Evolutionary conservation across 208 protist genomes (phyloP), one percentile per base, ranked within the genome.

Genomic region (Cochliopodium minus): DNA sequence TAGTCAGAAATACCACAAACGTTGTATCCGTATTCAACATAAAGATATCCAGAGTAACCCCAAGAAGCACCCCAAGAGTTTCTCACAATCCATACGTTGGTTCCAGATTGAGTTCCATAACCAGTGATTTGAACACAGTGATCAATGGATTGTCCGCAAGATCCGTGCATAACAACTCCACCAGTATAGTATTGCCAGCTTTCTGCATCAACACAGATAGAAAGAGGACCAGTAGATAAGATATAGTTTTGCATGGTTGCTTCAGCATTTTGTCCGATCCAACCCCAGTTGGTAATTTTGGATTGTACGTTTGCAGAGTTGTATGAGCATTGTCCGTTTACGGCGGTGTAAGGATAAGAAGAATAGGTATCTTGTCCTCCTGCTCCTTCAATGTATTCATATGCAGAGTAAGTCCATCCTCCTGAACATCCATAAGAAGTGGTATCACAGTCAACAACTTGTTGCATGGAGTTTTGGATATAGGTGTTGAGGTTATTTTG

Each of bases 81-180:
- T 45, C 78, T 79, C n/a, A 81, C 60, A 22, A 77, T 67, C 72
- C 70, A 81, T 48, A 76, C 76, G 0, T 52, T 38, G n/a, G n/a
- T 26, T 33, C 70, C 72, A 36, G 66, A 76, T 50, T 71, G 70
- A 23, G 72, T 39, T 1, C 83, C 75, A 65, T 77, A 83, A 57
- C 79, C 79, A 43, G 86, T 80, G 40, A 86, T 64, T 22, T 86
- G 75, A 40, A 88, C 82, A 50, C 79, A 79, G 77, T 88, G 82
- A 66, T 88, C 77, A 57, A 88, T 66, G 17, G 34, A 13, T 15
- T 48, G 9, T 32, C 25, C 25, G 23, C 32, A 20, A 50, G 25
- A 50, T 9, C 13, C 13, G 9, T 26, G 26, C 4, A 17, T 17
- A 32, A 61, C 10, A 25, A 79, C 57, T 51, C 76, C 76, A 25